Evolutionary conservation across 805 yeast genomes (phyloP), one percentile per base, ranked within the genome.

Genomic region (Myxozyma neotropica): DNA sequence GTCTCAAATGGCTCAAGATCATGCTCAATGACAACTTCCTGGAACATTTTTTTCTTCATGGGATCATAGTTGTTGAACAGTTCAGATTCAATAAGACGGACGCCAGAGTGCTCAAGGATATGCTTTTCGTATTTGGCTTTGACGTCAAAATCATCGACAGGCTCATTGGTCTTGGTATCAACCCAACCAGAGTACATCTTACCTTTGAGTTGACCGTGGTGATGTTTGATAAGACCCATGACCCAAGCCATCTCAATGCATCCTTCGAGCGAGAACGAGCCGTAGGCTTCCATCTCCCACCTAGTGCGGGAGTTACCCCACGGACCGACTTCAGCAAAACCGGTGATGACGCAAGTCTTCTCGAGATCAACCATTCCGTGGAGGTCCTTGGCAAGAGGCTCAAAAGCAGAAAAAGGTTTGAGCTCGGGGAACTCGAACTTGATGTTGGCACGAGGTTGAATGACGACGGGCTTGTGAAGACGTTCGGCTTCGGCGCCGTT

Each of bases 161-260:
- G 97, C 71, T 83, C 85, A 68, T 83, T 85, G 62, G 97, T 85
- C 82, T 93, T 92, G 66, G 96, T 85, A 74, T 94, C 99, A 69
- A 93, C 89, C 99, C 99, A 94, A 70, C 98, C 98, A 49, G 94
- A 81, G 80, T 92, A 92, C 70, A 91, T 93, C 74, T 86, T 85
- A 31, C 71, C 71, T 83, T 89, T 89, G 72, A 89, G 80, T 73
- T 81, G 81, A 78, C 97, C 98, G 68, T 89, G 89, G 79, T 89
- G 94, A 79, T 94, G 94, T 78, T 89, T 90, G 79, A 94, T 92
- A 73, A 88, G 83, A 68, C 97, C 97, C 98, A 94, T 94, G 70
- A 94, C 92, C 97, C 98, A 94, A 51, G 99, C 98, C 96, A 94
- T 92, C 80, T 94, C 99, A 73, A 94, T 87, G 72, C 97, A 88